phyloP scores from a whole-genome alignment of 441 rosid species.

The Lepidium campestre region DNA sequence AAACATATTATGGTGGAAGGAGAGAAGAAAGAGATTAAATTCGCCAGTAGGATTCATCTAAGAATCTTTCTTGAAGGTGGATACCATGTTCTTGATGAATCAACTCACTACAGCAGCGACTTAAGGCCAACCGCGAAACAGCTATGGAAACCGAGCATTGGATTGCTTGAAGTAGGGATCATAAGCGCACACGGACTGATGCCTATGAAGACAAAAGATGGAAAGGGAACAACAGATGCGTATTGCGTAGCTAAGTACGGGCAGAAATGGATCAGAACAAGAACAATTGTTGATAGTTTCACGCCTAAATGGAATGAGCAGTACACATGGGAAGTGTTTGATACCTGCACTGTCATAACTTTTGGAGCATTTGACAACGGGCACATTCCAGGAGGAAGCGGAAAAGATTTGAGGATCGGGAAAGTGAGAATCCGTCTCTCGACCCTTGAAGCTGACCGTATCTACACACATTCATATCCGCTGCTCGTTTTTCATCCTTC shows the following conservation, averaged over 20 bases:
- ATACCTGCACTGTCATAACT: constrained; percentile 82
- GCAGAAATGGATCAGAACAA: constrained; percentile 90
- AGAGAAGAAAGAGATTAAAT: constrained; percentile 59
- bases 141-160: constrained; percentile 75
- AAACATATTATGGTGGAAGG: constrained; percentile 49
- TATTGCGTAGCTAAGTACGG: constrained; percentile 95
- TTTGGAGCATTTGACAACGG: constrained; percentile 83
- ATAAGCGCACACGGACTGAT: constrained; percentile 74
- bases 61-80: constrained; percentile 85
- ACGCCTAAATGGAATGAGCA: constrained; percentile 91
- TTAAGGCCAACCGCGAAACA: constrained; percentile 79
- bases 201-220: constrained; percentile 76
- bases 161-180: constrained; percentile 74
- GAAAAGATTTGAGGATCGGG: constrained; percentile 65
- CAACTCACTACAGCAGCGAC: constrained; percentile 88
- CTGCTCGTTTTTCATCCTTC: constrained; percentile 69
- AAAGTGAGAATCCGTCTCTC: constrained; percentile 85
- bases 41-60: constrained; percentile 78
- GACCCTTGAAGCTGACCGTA: constrained; percentile 71
- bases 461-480: constrained; percentile 83
- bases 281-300: constrained; percentile 68
- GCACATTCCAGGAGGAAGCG: constrained; percentile 52
- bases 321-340: constrained; percentile 95
- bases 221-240: constrained; percentile 76
- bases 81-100: constrained; percentile 91